Percentiles rank a stretch among this genome's conserved stretches.
phyloP scores from a whole-genome alignment of 2,329 filamentous ascomycete genomes.

The Phyllosticta paracitricarpa region DNA sequence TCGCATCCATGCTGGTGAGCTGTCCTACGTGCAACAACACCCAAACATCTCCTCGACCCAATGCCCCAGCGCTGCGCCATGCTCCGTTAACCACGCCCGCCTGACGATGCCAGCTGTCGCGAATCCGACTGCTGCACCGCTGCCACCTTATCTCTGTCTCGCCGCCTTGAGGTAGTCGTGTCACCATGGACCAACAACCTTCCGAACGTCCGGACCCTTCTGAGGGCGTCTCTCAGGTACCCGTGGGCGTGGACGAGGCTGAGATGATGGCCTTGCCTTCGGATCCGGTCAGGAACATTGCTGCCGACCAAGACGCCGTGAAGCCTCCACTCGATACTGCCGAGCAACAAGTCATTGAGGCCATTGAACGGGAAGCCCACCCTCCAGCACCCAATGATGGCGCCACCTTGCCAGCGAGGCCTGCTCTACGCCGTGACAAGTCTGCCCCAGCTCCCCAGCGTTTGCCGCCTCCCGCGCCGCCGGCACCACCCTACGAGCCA shows the following conservation, averaged over 20 bases:
- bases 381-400: conserved; percentile 13
- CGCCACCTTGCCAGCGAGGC: conserved; percentile 24
- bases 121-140: not conserved
- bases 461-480: conserved; percentile 33
- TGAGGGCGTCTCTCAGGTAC: conserved; percentile 18
- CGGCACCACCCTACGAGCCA: conserved; percentile 21
- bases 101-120: conserved; percentile 2
- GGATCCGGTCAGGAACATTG: conserved; percentile 22
- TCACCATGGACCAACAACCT: conserved; percentile 5
- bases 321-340: conserved; percentile 27
- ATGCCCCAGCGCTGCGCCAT: not conserved
- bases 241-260: conserved; percentile 27
- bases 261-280: conserved; percentile 24
- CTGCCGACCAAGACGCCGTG: conserved; percentile 17
- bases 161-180: not conserved
- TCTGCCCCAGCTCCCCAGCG: conserved; percentile 32
- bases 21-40: not conserved
- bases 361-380: conserved; percentile 1
- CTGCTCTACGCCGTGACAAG: conserved; percentile 29
- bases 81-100: conserved; percentile 4
- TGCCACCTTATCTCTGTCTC: not conserved
- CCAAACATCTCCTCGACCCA: not conserved
- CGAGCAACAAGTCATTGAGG: conserved; percentile 19
- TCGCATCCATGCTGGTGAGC: not conserved
- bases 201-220: conserved; percentile 1